Base-by-base conservation (phyloP, 768 basidiomycete species). In the Leccinum imitatum region DNA sequence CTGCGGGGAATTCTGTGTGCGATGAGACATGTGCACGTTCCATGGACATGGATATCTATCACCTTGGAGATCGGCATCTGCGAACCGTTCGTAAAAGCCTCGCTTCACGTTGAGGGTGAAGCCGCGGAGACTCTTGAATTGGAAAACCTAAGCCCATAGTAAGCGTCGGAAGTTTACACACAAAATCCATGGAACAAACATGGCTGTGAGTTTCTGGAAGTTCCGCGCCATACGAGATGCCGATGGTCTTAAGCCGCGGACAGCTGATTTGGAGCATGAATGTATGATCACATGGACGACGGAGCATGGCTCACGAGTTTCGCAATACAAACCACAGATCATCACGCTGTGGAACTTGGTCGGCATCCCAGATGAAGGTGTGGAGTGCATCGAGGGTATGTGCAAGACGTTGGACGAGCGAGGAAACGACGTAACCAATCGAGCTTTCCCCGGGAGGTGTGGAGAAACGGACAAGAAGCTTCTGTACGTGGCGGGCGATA, bases 241-340 rank as follows among this genome's bases (percentile, higher is more conserved):
- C 82, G 44, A 92, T 75, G 57, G 82, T 84, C 47, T 79, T 80
- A 53, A 92, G 73, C 53, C 81, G 83, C 33, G 87, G 85, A 67
- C 90, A 91, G 30, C 89, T 91, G 63, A 27, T 7, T 48, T 48
- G 44, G 6, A 39, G 50, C 1, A 53, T 58, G 65, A 41, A 58
- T 39, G 46, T 17, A 23, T 30, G 19, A 9, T 52, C 4, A 30
- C 41, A 33, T 11, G 33, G 13, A 31, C 6, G 57, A 52, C 15
- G 21, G 5, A 8, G 6, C 27, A 25, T 41, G 10, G 69, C 82
- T 68, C 64, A 91, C 90, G 83, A 84, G 56, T 83, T 73, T 39
- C 87, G 82, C 65, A 92, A 76, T 48, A 86, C 83, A 61, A 87
- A 82, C 90, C 90, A 92, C 86, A 92, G 87, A 62, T 87, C 85